Conservation (phyloP, 345 rosid genomes). For the Dipteronia sinensis region DNA sequence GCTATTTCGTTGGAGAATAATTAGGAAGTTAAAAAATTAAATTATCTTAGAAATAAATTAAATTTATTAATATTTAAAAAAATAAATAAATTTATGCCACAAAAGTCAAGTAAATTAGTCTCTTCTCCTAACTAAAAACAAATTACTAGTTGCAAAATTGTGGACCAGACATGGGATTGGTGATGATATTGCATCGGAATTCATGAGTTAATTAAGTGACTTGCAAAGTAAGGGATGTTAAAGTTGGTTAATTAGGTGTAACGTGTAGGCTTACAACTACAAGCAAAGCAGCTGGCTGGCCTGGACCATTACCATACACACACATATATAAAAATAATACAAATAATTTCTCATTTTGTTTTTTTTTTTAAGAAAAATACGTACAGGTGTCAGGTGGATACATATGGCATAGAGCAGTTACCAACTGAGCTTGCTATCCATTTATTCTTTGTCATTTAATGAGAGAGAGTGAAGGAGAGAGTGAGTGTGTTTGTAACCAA, state of each 20-base stretch:
- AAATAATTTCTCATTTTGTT: neutral
- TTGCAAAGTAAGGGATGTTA: conserved; percentile 57
- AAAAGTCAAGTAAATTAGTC: neutral
- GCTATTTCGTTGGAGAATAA: no score
- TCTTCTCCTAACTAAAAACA: neutral
- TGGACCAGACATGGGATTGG: conserved; percentile 24
- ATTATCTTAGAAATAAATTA: no score
- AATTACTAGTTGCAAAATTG: neutral
- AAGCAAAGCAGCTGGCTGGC: conserved; percentile 24
- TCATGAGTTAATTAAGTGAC: conserved; percentile 43
- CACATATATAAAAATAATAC: conserved; percentile 6
- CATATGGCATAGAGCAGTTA: conserved; percentile 46
- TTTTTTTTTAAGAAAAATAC: neutral
- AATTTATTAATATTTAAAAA: neutral
- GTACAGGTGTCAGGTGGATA: no score
- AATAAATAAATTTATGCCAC: neutral
- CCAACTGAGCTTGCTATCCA: conserved; percentile 54
- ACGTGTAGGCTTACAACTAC: conserved; percentile 33
- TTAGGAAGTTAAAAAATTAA: no score
- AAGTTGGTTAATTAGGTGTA: conserved; percentile 63
- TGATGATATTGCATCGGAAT: neutral
- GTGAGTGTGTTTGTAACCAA: neutral
- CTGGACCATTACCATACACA: conserved; percentile 25
- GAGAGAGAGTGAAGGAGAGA: conserved; percentile 19
- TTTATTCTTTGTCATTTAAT: conserved; percentile 44